Conservation (phyloP, 331 rosid genomes). For the Spiraea crenata region DNA sequence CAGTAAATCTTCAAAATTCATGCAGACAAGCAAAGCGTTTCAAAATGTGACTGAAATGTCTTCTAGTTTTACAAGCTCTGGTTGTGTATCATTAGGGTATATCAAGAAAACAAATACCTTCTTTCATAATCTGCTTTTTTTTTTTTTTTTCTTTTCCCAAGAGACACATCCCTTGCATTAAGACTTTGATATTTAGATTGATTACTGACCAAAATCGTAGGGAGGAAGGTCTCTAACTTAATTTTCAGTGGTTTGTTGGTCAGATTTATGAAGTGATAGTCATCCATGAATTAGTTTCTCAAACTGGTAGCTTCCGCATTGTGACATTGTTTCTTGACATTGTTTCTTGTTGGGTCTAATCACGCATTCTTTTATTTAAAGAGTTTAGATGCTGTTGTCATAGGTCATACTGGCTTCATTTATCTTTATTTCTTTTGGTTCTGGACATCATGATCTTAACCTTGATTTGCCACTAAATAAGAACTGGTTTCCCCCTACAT, state of each 20-base stretch:
- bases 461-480: neutral
- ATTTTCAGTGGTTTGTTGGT: neutral
- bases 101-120: neutral
- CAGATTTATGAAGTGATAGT: neutral
- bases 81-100: neutral
- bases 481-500: neutral
- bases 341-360: neutral
- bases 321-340: neutral
- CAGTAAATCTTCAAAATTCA: neutral
- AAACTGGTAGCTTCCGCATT: neutral
- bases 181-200: neutral
- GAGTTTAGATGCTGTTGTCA: neutral
- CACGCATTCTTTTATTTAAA: neutral
- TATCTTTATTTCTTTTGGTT: no score
- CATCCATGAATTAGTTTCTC: neutral
- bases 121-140: neutral
- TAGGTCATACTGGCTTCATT: no score
- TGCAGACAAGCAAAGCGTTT: neutral
- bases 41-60: neutral
- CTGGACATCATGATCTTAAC: no score
- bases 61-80: neutral
- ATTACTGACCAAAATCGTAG: neutral
- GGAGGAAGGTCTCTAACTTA: no score
- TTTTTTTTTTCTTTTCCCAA: no score
- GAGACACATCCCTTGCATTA: slow-evolving; percentile 2